These are phyloP conservation scores for Cystofilobasidium bisporidii DNA, from an alignment of 768 basidiomycete genomes.

Conservation along the genomic window DNA sequence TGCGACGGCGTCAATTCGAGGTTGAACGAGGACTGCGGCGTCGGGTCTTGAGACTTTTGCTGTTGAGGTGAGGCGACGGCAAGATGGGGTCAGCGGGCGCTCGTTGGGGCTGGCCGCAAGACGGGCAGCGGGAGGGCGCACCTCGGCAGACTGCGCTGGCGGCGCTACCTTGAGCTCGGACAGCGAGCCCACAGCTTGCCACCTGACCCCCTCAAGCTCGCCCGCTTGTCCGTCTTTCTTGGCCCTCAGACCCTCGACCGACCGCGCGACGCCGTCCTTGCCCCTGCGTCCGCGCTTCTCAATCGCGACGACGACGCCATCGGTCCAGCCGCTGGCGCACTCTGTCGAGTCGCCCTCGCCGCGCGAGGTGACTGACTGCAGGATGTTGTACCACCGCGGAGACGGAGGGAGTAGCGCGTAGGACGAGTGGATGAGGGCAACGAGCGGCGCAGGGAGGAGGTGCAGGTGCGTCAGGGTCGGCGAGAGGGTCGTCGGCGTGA, in stretches of 20 bases:
- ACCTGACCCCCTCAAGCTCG: neutral
- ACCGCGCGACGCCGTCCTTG: slow-evolving; percentile 8
- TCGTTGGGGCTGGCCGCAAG: too few relatives aligned
- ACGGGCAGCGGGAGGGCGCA: neutral
- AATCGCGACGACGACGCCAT: slow-evolving; percentile 7
- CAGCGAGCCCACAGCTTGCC: slow-evolving; percentile 7
- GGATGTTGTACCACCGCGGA: slow-evolving; percentile 69
- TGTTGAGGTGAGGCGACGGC: neutral
- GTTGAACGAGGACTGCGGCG: slow-evolving; percentile 59
- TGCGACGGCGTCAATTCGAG: slow-evolving; percentile 73
- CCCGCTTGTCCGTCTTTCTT: neutral
- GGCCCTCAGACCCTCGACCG: neutral
- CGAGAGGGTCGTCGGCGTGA: slow-evolving; percentile 58
- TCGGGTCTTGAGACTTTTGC: slow-evolving; percentile 9
- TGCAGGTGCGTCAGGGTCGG: slow-evolving; percentile 54
- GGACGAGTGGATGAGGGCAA: slow-evolving; percentile 57
- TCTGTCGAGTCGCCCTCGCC: slow-evolving; percentile 48
- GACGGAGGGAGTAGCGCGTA: slow-evolving; percentile 62
- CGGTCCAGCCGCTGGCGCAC: neutral
- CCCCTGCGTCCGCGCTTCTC: slow-evolving; percentile 3
- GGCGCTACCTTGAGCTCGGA: neutral
- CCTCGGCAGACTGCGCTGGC: neutral
- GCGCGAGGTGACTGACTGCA: slow-evolving; percentile 55
- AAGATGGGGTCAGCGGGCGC: too few relatives aligned
- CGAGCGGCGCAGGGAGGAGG: slow-evolving; percentile 60